Evolutionary conservation across 768 basidiomycete species (phyloP).

Genomic region (Coprinopsis marcescibilis): DNA sequence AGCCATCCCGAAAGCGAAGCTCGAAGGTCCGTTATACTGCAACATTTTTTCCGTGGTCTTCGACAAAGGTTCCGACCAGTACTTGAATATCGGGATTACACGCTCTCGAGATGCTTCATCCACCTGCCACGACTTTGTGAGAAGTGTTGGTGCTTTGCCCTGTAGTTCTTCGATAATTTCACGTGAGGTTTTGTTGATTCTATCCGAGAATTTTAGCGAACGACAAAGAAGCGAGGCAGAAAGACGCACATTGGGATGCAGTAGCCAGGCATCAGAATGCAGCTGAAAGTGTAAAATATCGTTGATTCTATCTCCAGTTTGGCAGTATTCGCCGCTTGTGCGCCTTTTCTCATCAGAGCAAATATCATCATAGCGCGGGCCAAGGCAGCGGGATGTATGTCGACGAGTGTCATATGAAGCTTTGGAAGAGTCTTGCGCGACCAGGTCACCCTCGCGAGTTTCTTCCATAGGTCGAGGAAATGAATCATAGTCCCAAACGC

Average conservation of each 20-base stretch:
- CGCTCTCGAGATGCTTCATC: constrained; percentile 9
- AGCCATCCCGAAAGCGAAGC: neutral
- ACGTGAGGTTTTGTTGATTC: constrained; percentile 9
- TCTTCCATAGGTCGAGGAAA: constrained; percentile 11
- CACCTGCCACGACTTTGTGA: constrained; percentile 6
- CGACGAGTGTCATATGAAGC: constrained; percentile 17
- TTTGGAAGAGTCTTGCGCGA: neutral
- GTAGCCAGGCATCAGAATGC: constrained; percentile 17
- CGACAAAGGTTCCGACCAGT: constrained; percentile 16
- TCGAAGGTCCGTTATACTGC: constrained; percentile 8
- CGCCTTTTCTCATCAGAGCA: constrained; percentile 8
- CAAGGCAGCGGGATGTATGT: constrained; percentile 20
- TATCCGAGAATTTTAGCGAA: neutral
- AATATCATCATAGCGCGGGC: constrained; percentile 17
- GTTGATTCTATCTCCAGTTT: constrained; percentile 14
- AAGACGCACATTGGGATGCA: constrained; percentile 14
- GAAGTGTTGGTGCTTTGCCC: neutral
- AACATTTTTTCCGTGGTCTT: constrained; percentile 14
- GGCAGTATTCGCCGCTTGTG: neutral
- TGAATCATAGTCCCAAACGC: constrained; percentile 18
- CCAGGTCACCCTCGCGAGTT: neutral
- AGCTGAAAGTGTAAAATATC: constrained; percentile 14
- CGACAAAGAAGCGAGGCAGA: neutral
- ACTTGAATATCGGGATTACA: constrained; percentile 14
- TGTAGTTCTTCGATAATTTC: constrained; percentile 12